Conservation (phyloP, 208 protist genomes). For the Trypanosoma theileri region DNA sequence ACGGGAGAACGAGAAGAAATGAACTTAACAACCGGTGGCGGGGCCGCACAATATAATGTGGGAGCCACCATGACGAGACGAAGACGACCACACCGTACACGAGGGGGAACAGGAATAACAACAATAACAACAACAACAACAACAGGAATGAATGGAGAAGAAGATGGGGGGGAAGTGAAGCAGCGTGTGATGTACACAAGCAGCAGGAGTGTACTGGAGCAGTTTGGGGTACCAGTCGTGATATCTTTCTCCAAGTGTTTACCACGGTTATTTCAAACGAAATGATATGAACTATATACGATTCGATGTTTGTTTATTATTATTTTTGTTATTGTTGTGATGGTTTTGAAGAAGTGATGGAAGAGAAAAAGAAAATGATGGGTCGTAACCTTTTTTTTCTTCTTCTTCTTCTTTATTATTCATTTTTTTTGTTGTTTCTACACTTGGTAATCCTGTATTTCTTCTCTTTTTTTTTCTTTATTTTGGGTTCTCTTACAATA, state of each 20-base stretch:
- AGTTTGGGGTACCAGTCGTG: slow-evolving; percentile 35
- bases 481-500: not conserved
- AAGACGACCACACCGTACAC: not conserved
- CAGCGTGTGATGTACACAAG: slow-evolving; percentile 60
- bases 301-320: not conserved
- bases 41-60: slow-evolving; percentile 4
- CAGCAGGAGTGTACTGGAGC: slow-evolving; percentile 34
- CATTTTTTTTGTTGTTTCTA: not conserved
- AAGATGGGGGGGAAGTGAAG: slow-evolving; percentile 9
- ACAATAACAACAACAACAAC: too few species aligned
- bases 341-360: not conserved
- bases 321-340: not conserved
- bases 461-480: slow-evolving; percentile 19
- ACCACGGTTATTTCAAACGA: slow-evolving; percentile 35
- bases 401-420: slow-evolving; percentile 3
- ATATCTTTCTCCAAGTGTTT: slow-evolving; percentile 52
- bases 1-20: not conserved
- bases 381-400: not conserved
- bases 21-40: not conserved
- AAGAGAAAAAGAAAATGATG: too few species aligned
- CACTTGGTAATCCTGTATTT: slow-evolving; percentile 6
- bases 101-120: not conserved
- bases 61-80: not conserved
- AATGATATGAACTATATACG: not conserved
- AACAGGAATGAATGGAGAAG: not conserved